Percentiles rank a stretch among this genome's conserved stretches.
phyloP scores from a whole-genome alignment of 176 grass and related monocot genomes.

The Thinopyrum elongatum region DNA sequence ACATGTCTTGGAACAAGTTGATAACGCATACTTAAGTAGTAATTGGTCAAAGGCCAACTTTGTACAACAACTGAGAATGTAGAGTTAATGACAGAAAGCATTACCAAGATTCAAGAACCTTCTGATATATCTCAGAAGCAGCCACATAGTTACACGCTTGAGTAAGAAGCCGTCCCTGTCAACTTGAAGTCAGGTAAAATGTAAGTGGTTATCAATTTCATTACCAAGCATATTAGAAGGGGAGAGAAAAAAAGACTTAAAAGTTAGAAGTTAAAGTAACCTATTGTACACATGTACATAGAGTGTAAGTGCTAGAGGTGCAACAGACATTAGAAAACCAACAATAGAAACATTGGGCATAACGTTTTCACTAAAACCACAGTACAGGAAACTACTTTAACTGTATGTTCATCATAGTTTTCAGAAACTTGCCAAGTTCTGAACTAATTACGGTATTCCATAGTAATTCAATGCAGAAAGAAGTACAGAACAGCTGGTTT shows the following conservation, averaged over 20 bases:
- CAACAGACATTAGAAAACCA: background rate
- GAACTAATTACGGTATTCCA: background rate
- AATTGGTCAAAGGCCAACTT: background rate
- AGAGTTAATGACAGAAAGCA: constrained; percentile 9
- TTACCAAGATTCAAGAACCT: constrained; percentile 85
- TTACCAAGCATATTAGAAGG: background rate
- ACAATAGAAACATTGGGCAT: background rate
- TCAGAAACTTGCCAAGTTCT: background rate
- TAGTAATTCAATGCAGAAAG: background rate
- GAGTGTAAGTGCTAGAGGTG: background rate
- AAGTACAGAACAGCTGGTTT: background rate
- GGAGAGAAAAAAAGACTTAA: background rate
- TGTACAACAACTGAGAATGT: constrained; percentile 11
- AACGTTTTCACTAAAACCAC: background rate
- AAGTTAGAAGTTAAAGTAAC: background rate
- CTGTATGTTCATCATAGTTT: background rate
- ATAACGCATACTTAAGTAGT: background rate
- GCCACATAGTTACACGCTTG: constrained; percentile 63
- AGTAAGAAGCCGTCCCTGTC: constrained; percentile 94
- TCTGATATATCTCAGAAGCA: constrained; percentile 78
- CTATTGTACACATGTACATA: background rate
- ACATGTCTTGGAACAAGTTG: background rate
- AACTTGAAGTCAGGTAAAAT: constrained; percentile 81
- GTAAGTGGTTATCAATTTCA: constrained; percentile 44
- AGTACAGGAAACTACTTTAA: background rate